Evolutionary conservation across 768 basidiomycete genomes (phyloP).

Genomic region (Tubosaeta sp.): DNA sequence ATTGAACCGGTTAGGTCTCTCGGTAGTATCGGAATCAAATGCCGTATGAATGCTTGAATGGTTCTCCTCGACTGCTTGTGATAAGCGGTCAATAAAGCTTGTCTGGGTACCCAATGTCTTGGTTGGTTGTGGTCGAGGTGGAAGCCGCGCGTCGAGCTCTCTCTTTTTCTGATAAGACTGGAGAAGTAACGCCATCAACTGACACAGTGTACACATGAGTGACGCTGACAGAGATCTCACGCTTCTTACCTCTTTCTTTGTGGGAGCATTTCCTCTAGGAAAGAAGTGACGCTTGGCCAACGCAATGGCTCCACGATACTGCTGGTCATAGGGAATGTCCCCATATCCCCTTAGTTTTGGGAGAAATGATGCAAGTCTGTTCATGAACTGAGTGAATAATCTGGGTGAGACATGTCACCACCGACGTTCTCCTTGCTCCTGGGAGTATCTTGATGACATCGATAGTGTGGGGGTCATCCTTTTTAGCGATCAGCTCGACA

Average conservation of each 20-base stretch:
- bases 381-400: background rate
- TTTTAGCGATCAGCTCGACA: constrained; percentile 17
- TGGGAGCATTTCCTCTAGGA: constrained; percentile 18
- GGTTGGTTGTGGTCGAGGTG: constrained; percentile 1
- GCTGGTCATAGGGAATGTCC: constrained; percentile 22
- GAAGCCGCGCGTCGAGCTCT: constrained; percentile 4
- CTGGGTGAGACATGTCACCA: background rate
- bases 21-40: background rate
- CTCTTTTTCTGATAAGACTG: constrained; percentile 23
- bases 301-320: constrained; percentile 27
- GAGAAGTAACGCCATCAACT: constrained; percentile 24
- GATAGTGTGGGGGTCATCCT: constrained; percentile 12
- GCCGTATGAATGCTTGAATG: background rate
- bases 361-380: constrained; percentile 25
- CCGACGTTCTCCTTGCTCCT: constrained; percentile 20
- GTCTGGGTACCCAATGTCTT: constrained; percentile 21
- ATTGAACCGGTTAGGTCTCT: background rate
- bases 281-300: constrained; percentile 27
- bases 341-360: constrained; percentile 29
- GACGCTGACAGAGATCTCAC: background rate
- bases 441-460: constrained; percentile 24
- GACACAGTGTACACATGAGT: background rate
- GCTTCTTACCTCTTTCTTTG: constrained; percentile 24
- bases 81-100: constrained; percentile 4
- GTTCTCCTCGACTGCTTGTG: background rate